These are phyloP conservation scores for Heimioporus sp. DNA, from an alignment of 768 basidiomycete genomes.

Conservation along the genomic window DNA sequence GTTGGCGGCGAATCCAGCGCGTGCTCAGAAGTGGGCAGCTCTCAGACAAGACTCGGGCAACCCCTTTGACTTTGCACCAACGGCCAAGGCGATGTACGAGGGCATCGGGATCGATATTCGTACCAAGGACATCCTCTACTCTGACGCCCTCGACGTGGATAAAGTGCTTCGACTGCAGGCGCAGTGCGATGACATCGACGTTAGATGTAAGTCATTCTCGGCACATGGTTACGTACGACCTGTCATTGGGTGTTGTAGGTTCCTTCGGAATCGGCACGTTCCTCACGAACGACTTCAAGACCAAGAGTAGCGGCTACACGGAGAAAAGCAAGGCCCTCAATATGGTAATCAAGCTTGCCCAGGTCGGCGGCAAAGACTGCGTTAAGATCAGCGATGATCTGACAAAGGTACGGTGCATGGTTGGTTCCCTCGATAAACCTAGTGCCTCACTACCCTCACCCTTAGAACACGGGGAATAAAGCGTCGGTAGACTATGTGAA, in stretches of 20 bases:
- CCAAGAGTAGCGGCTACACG: slow-evolving; percentile 38
- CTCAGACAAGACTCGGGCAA: slow-evolving; percentile 95
- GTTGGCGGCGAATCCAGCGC: slow-evolving; percentile 51
- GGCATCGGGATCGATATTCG: slow-evolving; percentile 63
- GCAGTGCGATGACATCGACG: slow-evolving; percentile 72
- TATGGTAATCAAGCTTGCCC: slow-evolving; percentile 91
- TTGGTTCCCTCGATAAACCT: background rate
- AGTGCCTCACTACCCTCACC: background rate
- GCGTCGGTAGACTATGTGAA: slow-evolving; percentile 62
- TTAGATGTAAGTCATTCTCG: slow-evolving; percentile 45
- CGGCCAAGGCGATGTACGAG: slow-evolving; percentile 70
- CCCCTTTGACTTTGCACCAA: slow-evolving; percentile 75
- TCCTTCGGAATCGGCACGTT: slow-evolving; percentile 94
- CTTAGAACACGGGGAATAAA: slow-evolving; percentile 68
- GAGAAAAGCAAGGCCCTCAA: slow-evolving; percentile 81
- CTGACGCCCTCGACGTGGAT: slow-evolving; percentile 74
- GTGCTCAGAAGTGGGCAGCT: slow-evolving; percentile 72
- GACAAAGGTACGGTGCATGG: slow-evolving; percentile 54
- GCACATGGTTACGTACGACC: background rate
- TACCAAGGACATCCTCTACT: slow-evolving; percentile 76
- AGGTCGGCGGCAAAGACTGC: slow-evolving; percentile 70
- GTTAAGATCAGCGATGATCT: slow-evolving; percentile 95
- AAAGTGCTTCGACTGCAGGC: slow-evolving; percentile 67
- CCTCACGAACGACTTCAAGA: slow-evolving; percentile 84
- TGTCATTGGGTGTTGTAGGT: slow-evolving; percentile 40